phyloP scores from a whole-genome alignment of 495 filamentous ascomycete species.

The Cryomyces antarcticus region DNA sequence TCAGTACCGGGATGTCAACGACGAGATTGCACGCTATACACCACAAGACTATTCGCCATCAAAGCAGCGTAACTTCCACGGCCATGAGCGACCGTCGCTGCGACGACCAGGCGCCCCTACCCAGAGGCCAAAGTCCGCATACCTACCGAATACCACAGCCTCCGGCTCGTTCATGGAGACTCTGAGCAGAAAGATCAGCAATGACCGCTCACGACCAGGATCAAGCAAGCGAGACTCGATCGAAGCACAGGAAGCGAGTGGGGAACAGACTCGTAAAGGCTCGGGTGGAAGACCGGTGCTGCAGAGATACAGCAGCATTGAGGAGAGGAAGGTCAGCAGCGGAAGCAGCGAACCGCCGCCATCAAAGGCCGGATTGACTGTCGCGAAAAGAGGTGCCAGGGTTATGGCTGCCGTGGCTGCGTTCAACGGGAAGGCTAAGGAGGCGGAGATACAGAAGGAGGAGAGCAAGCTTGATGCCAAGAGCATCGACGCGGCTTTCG shows the following conservation, averaged over 20 bases:
- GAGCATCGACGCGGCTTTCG: conserved; percentile 31
- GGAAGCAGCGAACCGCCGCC: neutral
- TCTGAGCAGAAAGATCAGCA: neutral
- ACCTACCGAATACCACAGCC: conserved; percentile 10
- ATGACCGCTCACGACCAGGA: neutral
- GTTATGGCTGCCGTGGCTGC: conserved; percentile 48
- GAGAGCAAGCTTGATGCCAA: conserved; percentile 19
- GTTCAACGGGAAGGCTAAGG: conserved; percentile 28
- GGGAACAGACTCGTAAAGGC: neutral
- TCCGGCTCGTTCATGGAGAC: neutral
- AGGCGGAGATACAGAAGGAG: conserved; percentile 1
- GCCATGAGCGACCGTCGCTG: conserved; percentile 35
- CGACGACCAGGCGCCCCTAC: conserved; percentile 15
- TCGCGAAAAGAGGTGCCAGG: conserved; percentile 20
- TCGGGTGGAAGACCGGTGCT: neutral
- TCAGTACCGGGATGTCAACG: conserved; percentile 23
- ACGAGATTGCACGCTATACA: conserved; percentile 42
- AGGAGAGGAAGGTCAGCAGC: neutral
- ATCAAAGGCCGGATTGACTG: conserved; percentile 14
- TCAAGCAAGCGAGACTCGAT: neutral
- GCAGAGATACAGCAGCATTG: neutral
- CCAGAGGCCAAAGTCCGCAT: conserved; percentile 33
- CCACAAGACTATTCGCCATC: conserved; percentile 39
- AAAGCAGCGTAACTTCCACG: conserved; percentile 45
- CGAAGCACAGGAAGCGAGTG: neutral